phyloP scores from a whole-genome alignment of 2,329 filamentous ascomycete genomes.

The Cordyceps cicadae region DNA sequence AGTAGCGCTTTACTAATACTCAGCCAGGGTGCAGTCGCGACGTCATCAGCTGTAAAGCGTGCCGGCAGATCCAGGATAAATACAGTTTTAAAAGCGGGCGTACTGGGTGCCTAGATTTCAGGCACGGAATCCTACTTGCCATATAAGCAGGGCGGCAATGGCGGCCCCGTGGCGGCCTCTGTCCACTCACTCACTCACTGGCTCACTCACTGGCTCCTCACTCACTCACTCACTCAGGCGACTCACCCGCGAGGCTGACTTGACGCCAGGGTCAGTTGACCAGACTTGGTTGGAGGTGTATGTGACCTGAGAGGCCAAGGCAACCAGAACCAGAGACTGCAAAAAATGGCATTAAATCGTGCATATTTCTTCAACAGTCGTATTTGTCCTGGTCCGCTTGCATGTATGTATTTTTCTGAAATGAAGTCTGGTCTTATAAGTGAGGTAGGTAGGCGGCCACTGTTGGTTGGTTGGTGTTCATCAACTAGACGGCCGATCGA shows the following conservation, averaged over 20 bases:
- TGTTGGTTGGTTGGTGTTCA: background rate
- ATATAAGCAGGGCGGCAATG: background rate
- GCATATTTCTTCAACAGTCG: background rate
- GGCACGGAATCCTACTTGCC: background rate
- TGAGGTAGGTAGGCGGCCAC: no score
- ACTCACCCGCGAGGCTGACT: background rate
- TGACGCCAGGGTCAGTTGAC: conserved; percentile 5
- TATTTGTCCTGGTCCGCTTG: background rate
- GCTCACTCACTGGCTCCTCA: no score
- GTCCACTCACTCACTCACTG: background rate
- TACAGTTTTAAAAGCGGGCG: background rate
- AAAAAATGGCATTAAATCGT: no score
- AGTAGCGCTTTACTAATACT: background rate
- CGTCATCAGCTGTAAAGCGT: background rate
- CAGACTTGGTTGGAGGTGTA: background rate
- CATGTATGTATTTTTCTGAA: no score
- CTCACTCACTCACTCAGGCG: background rate
- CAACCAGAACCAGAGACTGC: background rate
- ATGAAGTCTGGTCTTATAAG: no score
- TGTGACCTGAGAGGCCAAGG: background rate
- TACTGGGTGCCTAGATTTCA: background rate
- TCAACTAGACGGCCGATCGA: background rate
- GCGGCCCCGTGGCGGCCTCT: conserved; percentile 3
- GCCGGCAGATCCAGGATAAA: background rate
- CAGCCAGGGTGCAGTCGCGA: background rate